These are phyloP conservation scores for Brettanomyces bruxellensis DNA, from an alignment of 805 yeast species.

Conservation along the genomic window DNA sequence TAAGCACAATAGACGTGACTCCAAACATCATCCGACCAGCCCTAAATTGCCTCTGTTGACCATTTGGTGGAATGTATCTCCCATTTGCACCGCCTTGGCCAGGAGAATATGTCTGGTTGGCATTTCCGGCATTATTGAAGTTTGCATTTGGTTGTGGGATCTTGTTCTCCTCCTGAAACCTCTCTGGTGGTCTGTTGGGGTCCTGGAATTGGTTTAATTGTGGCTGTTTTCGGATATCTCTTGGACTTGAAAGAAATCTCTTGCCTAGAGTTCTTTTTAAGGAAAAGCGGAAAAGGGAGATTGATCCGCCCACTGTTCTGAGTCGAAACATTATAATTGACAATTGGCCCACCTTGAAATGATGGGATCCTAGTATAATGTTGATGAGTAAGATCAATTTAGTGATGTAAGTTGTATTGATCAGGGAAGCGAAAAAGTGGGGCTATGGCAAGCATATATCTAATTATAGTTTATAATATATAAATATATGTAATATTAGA, in stretches of 20 bases:
- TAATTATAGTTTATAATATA: too few relatives aligned
- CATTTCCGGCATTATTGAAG: neutral
- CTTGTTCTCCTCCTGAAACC: slow-evolving; percentile 2
- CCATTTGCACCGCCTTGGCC: neutral
- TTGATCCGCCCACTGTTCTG: too few relatives aligned
- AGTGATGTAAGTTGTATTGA: too few relatives aligned
- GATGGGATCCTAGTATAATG: too few relatives aligned
- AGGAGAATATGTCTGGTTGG: neutral
- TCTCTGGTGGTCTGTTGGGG: slow-evolving; percentile 11
- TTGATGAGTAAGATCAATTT: too few relatives aligned
- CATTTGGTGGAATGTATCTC: neutral
- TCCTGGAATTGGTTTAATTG: slow-evolving; percentile 18
- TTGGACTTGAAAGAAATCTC: neutral
- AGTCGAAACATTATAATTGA: too few relatives aligned
- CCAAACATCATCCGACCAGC: neutral
- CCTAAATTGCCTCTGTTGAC: neutral
- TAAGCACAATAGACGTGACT: neutral
- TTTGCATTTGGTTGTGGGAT: neutral
- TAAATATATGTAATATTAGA: too few relatives aligned
- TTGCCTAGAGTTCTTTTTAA: too few relatives aligned
- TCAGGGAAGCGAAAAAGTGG: too few relatives aligned
- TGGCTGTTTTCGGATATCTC: slow-evolving; percentile 13
- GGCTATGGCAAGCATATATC: too few relatives aligned
- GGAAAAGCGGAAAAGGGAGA: too few relatives aligned
- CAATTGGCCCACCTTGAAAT: too few relatives aligned